These are phyloP conservation scores for Morella rubra DNA, from an alignment of 306 rosid species.

Conservation along the genomic window DNA sequence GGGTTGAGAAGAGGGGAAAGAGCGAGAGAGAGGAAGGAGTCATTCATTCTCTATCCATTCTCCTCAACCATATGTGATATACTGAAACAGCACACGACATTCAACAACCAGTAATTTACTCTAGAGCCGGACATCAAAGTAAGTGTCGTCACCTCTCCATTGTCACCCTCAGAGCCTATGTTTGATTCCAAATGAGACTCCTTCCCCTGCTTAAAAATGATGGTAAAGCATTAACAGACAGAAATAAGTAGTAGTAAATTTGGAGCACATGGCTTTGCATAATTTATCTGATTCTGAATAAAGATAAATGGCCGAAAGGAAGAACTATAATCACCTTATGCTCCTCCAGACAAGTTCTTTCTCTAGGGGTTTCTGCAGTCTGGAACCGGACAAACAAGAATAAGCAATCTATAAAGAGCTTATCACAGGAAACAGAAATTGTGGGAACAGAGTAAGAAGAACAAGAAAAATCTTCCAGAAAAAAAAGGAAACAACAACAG, in stretches of 20 bases:
- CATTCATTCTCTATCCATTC: background rate
- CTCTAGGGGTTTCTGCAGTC: background rate
- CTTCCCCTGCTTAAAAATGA: slow-evolving; percentile 6
- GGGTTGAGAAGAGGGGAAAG: background rate
- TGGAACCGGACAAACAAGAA: slow-evolving; percentile 1
- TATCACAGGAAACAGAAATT: background rate
- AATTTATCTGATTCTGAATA: background rate
- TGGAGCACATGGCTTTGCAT: background rate
- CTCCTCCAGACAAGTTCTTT: slow-evolving; percentile 15
- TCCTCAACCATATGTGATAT: background rate
- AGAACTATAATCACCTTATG: slow-evolving; percentile 22
- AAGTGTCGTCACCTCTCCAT: slow-evolving; percentile 17
- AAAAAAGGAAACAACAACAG: background rate
- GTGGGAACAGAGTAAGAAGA: background rate
- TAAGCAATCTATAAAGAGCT: background rate
- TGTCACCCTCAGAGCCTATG: slow-evolving; percentile 20
- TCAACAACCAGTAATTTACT: background rate
- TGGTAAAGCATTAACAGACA: background rate
- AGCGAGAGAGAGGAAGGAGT: background rate
- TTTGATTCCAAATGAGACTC: slow-evolving; percentile 3
- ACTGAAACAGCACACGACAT: background rate
- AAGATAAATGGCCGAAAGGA: background rate
- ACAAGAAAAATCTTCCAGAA: background rate
- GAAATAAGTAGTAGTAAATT: no score
- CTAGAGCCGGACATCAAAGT: background rate